phyloP scores from a whole-genome alignment of 2,329 filamentous ascomycete species.

The Ustulina deusta region DNA sequence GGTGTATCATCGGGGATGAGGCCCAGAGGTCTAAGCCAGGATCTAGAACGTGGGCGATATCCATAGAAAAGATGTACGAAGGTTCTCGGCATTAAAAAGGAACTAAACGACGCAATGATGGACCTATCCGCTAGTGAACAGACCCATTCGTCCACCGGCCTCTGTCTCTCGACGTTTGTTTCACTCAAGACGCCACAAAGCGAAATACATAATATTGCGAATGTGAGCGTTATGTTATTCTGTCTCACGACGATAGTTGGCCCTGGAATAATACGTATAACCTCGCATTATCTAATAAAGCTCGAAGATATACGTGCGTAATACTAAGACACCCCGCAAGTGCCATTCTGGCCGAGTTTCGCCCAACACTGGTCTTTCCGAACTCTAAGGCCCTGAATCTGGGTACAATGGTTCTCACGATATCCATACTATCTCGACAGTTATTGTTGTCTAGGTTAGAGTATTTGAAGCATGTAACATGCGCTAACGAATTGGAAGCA shows the following conservation, averaged over 20 bases:
- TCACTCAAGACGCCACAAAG: background rate
- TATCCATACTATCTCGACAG: background rate
- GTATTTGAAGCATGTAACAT: slow-evolving; percentile 5
- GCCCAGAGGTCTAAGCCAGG: slow-evolving; percentile 18
- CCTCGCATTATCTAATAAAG: no score
- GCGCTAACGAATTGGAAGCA: background rate
- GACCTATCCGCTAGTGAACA: background rate
- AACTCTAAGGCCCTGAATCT: background rate
- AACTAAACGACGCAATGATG: background rate
- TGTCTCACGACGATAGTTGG: no score
- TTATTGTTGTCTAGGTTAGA: background rate
- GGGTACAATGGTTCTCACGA: background rate
- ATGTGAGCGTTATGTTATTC: no score
- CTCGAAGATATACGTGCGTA: no score
- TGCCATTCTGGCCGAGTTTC: no score
- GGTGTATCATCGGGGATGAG: background rate
- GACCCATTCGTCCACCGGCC: background rate
- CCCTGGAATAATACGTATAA: no score
- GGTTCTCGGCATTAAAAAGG: background rate
- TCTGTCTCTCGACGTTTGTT: background rate
- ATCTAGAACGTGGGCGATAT: slow-evolving; percentile 38
- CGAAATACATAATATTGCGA: background rate
- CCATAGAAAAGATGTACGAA: background rate
- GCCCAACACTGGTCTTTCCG: no score
- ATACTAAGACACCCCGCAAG: no score